phyloP scores from a whole-genome alignment of 1,139 yeast genomes.

The Candida sojae region DNA sequence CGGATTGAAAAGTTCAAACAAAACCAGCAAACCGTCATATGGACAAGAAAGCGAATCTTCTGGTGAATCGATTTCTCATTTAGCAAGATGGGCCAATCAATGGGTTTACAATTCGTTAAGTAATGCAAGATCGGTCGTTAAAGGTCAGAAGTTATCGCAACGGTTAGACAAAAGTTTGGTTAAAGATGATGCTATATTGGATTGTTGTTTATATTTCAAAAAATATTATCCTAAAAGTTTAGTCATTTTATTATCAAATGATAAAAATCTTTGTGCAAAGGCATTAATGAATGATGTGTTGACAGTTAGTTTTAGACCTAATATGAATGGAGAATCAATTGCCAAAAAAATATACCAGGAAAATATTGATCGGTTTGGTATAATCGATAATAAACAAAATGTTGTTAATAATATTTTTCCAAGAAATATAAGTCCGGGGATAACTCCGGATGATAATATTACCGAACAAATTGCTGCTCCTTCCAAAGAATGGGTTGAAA shows the following conservation, averaged over 20 bases:
- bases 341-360: conserved; percentile 53
- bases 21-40: conserved; percentile 9
- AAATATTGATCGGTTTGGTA: conserved; percentile 25
- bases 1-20: conserved; percentile 59
- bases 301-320: conserved; percentile 64
- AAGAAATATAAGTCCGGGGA: too few relatives aligned
- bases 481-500: conserved; percentile 14
- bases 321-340: conserved; percentile 63
- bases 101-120: conserved; percentile 77
- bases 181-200: conserved; percentile 84
- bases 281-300: conserved; percentile 68
- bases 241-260: conserved; percentile 74
- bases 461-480: conserved; percentile 4
- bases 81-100: conserved; percentile 74
- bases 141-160: conserved; percentile 68
- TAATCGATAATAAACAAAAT: conserved; percentile 7
- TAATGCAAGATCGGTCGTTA: conserved; percentile 46
- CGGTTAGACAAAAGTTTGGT: conserved; percentile 37
- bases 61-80: conserved; percentile 45
- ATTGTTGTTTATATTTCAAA: conserved; percentile 73
- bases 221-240: conserved; percentile 40
- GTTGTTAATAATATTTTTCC: not conserved
- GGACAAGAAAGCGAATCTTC: conserved; percentile 12
- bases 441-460: too few relatives aligned
- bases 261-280: conserved; percentile 76